Evolutionary conservation across 179 eudicot species (phyloP), one percentile per base, ranked within the genome.

Genomic region (Drosera spatulata): DNA sequence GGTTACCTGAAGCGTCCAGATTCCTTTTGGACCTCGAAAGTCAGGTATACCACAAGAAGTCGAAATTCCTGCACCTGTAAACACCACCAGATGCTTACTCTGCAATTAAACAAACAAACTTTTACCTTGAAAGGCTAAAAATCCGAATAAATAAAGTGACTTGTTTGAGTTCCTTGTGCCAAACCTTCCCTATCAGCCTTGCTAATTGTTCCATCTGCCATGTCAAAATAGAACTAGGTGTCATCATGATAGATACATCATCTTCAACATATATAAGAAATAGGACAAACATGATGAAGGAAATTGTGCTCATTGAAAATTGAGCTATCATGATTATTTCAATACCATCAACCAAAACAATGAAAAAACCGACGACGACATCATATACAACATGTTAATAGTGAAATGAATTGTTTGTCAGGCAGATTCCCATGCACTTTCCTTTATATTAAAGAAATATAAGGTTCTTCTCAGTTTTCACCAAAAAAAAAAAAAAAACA

Each of bases 11-110:
- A 93, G 99, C 44, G 99, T 93, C 99, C 99, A 93, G 61, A 93
- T 80, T 43, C 97, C 97, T 67, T 83, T 85, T 52, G 97, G 99
- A 66, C 99, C 99, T 56, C 99, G 93, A 75, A 93, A 93, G 67
- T 93, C 99, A 65, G 97, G 99, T 68, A 93, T 89, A 55, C 99
- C 99, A 69, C 97, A 89, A 65, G 99, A 86, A 62, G 99, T 93
- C 54, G 99, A 93, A 75, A 93, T 93, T 70, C 97, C 99, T 42
- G 99, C 99, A 65, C 99, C 99, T 13, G 95, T 93, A 69, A 93
- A 89, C 57, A 79, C 95, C 71, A 93, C 99, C 61, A 93, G 69
- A 72, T 93, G 95, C 81, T 86, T 93, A 73, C 99, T 86, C 99
- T 93, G 85, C 84, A 75, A 59, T 50, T 53, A 55, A 33, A 64